Percentiles rank a stretch among this genome's conserved stretches.
These are phyloP conservation scores for Penstemon newberryi DNA, from an alignment of 257 asterid species.

Conservation along the genomic window DNA sequence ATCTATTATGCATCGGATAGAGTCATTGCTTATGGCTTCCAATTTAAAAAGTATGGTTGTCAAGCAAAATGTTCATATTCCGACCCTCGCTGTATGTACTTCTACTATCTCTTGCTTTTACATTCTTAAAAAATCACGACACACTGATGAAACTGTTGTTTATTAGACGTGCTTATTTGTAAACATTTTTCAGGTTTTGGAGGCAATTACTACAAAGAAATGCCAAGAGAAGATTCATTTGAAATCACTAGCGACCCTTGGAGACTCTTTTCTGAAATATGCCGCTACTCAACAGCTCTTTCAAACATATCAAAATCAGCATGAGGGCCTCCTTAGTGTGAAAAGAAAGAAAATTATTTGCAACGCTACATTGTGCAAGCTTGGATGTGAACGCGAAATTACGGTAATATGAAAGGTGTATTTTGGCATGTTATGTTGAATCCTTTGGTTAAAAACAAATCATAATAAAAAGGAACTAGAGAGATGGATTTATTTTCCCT, in stretches of 20 bases:
- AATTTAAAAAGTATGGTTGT: conserved; percentile 49
- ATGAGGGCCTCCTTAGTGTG: conserved; percentile 69
- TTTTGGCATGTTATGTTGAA: not conserved
- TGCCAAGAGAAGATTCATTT: conserved; percentile 71
- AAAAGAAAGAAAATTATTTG: conserved; percentile 50
- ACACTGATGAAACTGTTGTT: too few species aligned
- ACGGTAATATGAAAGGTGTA: conserved; percentile 43
- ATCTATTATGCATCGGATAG: conserved; percentile 75
- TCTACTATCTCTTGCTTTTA: not conserved
- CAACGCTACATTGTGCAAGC: conserved; percentile 67
- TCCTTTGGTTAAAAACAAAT: not conserved
- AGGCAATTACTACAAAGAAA: conserved; percentile 76
- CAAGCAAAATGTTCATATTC: conserved; percentile 46
- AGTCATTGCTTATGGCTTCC: conserved; percentile 70
- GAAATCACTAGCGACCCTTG: conserved; percentile 86
- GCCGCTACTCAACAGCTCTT: conserved; percentile 70
- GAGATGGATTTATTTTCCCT: too few species aligned
- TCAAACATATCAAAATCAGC: conserved; percentile 50
- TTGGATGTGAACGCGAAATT: conserved; percentile 65
- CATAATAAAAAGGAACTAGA: not conserved
- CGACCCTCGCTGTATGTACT: conserved; percentile 49
- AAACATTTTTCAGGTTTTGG: conserved; percentile 56
- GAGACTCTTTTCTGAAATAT: conserved; percentile 84
- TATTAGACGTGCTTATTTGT: conserved; percentile 24
- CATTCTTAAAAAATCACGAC: too few species aligned